phyloP scores from a whole-genome alignment of 2,329 filamentous ascomycete genomes.

The Penicillium sp. region DNA sequence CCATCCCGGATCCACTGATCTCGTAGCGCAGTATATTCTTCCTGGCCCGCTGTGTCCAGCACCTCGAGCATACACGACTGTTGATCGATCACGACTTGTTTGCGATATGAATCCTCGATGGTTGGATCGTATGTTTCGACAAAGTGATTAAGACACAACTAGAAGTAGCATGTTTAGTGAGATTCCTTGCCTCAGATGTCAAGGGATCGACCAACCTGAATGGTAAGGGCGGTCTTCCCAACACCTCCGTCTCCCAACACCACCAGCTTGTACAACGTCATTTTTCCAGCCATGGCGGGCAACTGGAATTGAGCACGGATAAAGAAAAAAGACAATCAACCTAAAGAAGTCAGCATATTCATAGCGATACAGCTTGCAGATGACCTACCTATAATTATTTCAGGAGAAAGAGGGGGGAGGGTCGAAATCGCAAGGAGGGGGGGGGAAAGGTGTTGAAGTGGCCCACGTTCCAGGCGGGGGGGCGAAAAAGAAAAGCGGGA shows the following conservation, averaged over 20 bases:
- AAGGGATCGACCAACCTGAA: conserved; percentile 56
- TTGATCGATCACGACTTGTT: conserved; percentile 79
- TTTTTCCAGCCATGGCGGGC: conserved; percentile 77
- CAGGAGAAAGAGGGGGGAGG: conserved; percentile 2
- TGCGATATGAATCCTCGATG: conserved; percentile 68
- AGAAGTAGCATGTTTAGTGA: conserved; percentile 7
- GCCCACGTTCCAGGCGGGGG: conserved; percentile 17
- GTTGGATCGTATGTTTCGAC: conserved; percentile 82
- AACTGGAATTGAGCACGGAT: not conserved
- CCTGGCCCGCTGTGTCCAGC: conserved; percentile 94
- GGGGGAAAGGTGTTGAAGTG: conserved; percentile 11
- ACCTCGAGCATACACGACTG: conserved; percentile 98
- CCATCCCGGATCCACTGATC: conserved; percentile 99
- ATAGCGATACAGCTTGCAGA: not conserved
- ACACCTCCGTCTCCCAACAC: conserved; percentile 92
- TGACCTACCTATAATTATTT: not conserved
- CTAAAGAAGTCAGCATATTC: not conserved
- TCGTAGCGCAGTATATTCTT: conserved; percentile 94
- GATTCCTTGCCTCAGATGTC: not conserved
- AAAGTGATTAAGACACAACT: conserved; percentile 97
- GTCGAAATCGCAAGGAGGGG: conserved; percentile 6
- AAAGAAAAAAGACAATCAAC: conserved; percentile 5
- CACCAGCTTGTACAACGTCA: conserved; percentile 95
- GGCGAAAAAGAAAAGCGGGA: conserved; percentile 11
- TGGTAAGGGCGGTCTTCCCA: conserved; percentile 89